Conservation (phyloP, 805 yeast species). For the Barnettozyma salicaria region DNA sequence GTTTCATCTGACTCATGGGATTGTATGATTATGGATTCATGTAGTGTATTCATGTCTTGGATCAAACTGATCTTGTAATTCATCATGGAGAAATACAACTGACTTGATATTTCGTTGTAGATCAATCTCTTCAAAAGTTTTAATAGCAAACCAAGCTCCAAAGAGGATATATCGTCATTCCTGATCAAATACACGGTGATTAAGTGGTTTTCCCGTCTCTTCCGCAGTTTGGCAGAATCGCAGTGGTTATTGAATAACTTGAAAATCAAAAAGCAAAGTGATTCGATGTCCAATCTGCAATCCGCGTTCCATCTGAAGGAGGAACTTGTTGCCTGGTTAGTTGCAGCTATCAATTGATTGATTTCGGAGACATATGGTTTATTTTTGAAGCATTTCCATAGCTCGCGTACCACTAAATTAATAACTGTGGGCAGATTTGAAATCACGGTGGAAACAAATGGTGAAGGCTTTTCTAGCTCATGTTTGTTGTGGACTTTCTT, state of each 20-base stretch:
- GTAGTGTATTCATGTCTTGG: not conserved
- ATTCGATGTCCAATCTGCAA: conserved; percentile 5
- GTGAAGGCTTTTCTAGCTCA: not conserved
- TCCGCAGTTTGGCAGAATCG: not conserved
- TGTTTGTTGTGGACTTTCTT: not conserved
- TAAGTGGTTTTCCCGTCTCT: no score
- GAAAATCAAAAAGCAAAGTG: conserved; percentile 4
- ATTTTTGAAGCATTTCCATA: not conserved
- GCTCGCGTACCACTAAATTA: no score
- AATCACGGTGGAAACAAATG: no score
- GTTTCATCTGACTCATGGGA: conserved; percentile 1
- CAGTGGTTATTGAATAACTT: not conserved
- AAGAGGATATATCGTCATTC: not conserved
- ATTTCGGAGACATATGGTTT: not conserved
- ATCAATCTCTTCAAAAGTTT: conserved; percentile 2
- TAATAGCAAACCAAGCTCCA: conserved; percentile 2
- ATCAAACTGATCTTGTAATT: conserved; percentile 5
- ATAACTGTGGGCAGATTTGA: no score
- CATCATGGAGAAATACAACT: conserved; percentile 2
- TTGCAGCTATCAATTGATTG: not conserved
- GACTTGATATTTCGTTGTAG: not conserved
- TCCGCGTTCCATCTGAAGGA: conserved; percentile 8
- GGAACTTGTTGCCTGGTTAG: no score
- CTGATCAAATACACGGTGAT: conserved; percentile 3
- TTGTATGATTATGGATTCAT: not conserved